Percentiles rank a stretch among this genome's conserved stretches.
Conservation (phyloP, 139 green algal genomes). For the Pedinophyceae sp. region DNA sequence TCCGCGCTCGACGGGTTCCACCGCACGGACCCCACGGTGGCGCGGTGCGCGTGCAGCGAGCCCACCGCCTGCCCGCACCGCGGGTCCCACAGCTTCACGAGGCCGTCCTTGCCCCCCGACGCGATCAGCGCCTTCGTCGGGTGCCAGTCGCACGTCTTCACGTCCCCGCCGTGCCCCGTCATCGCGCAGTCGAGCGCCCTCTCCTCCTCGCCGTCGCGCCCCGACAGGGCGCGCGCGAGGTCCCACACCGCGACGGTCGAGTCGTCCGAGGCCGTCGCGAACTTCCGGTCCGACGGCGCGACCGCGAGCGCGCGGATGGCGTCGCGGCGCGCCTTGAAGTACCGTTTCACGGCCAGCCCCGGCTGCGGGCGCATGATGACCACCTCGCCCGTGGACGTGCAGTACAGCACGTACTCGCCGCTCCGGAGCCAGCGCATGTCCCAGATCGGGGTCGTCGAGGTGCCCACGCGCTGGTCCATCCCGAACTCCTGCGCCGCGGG, state of each 20-base stretch:
- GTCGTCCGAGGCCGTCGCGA: constrained; percentile 70
- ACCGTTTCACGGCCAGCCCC: not conserved
- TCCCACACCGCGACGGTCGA: constrained; percentile 62
- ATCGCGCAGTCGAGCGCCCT: constrained; percentile 29
- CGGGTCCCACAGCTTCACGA: constrained; percentile 88
- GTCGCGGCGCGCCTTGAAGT: constrained; percentile 43
- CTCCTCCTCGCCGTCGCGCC: too few relatives aligned
- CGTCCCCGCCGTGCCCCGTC: constrained; percentile 75
- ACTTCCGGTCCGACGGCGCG: constrained; percentile 69
- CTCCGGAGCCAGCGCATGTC: not conserved
- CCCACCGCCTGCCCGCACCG: constrained; percentile 27
- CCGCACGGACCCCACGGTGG: constrained; percentile 32
- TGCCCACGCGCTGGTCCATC: not conserved
- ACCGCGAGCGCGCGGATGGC: constrained; percentile 40
- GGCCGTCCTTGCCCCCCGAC: constrained; percentile 58
- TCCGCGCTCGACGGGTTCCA: constrained; percentile 83
- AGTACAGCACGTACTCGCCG: not conserved
- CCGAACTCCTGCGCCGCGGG: not conserved
- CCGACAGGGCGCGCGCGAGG: too few relatives aligned
- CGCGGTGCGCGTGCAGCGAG: constrained; percentile 78
- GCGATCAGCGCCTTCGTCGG: constrained; percentile 58
- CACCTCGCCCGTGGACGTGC: constrained; percentile 1
- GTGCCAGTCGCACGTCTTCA: constrained; percentile 83
- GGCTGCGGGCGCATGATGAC: not conserved
- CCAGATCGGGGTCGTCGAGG: constrained; percentile 34